Percentiles rank a stretch among this genome's conserved stretches.
Conservation (phyloP, 345 rosid species). For the Citrus australasica region DNA sequence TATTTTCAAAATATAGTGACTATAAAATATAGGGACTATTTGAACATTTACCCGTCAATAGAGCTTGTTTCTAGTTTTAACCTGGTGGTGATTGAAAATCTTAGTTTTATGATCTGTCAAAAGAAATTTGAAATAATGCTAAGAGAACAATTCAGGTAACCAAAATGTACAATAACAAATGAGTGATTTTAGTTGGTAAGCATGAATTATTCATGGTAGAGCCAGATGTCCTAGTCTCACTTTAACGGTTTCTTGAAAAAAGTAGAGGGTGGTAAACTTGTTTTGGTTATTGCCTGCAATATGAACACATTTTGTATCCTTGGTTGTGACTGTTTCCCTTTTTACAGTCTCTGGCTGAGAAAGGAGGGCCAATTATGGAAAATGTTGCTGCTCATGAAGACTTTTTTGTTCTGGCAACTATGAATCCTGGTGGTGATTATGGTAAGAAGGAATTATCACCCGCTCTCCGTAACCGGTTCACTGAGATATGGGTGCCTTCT, state of each 20-base stretch:
- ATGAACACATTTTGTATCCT: neutral
- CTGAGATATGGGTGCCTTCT: constrained; percentile 97
- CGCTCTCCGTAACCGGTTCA: constrained; percentile 93
- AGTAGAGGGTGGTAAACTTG: neutral
- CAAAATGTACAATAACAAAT: neutral
- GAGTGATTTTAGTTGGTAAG: neutral
- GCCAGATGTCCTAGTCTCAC: neutral
- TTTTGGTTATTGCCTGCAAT: neutral
- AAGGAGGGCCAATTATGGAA: constrained; percentile 82
- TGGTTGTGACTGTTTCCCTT: neutral
- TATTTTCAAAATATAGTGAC: no score
- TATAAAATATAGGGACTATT: no score
- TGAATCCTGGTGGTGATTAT: constrained; percentile 99
- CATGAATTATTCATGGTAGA: neutral
- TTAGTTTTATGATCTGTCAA: neutral
- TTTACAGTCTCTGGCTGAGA: constrained; percentile 87
- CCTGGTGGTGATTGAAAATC: neutral
- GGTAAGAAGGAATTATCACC: constrained; percentile 98
- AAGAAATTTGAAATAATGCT: neutral
- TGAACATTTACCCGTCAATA: neutral
- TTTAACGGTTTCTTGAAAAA: neutral
- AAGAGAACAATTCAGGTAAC: neutral
- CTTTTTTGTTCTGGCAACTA: constrained; percentile 86
- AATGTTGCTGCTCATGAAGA: constrained; percentile 62
- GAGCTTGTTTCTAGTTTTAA: neutral